Conservation (phyloP, 768 basidiomycete genomes). For the Glaciozyma martinii region DNA sequence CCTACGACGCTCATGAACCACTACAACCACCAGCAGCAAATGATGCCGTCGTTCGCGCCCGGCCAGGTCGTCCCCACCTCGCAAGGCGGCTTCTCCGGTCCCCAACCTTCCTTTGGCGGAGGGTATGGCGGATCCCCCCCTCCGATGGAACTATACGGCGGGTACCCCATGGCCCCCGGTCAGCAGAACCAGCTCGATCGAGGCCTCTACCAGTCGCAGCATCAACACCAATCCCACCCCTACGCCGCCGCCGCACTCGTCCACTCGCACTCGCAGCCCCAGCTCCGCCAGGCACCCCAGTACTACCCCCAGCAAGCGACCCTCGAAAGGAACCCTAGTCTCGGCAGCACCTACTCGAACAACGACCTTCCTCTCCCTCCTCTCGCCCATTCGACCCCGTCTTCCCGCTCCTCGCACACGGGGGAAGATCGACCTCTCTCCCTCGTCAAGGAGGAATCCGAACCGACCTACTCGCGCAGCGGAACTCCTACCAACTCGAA, state of each 20-base stretch:
- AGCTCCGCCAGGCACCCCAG: neutral
- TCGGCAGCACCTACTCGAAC: slow-evolving; percentile 1
- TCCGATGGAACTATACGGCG: slow-evolving; percentile 11
- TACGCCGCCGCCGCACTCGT: neutral
- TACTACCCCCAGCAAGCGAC: neutral
- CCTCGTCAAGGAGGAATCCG: slow-evolving; percentile 11
- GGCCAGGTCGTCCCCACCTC: slow-evolving; percentile 19
- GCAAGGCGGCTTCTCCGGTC: neutral
- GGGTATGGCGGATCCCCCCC: neutral
- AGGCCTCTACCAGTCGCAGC: neutral
- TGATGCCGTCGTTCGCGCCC: slow-evolving; percentile 26
- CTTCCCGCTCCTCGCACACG: slow-evolving; percentile 22
- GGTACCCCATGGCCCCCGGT: neutral
- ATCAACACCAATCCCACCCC: neutral
- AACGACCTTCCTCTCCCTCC: neutral
- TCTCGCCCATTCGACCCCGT: slow-evolving; percentile 11
- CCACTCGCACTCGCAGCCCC: neutral
- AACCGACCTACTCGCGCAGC: slow-evolving; percentile 4
- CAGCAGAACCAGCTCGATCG: slow-evolving; percentile 3
- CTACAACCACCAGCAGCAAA: slow-evolving; percentile 16
- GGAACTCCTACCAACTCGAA: slow-evolving; percentile 33
- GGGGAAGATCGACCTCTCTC: slow-evolving; percentile 6
- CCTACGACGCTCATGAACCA: slow-evolving; percentile 23
- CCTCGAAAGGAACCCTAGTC: neutral
- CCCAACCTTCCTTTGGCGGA: neutral